Evolutionary conservation across 441 rosid species (phyloP).

Genomic region (Daphne laureola): DNA sequence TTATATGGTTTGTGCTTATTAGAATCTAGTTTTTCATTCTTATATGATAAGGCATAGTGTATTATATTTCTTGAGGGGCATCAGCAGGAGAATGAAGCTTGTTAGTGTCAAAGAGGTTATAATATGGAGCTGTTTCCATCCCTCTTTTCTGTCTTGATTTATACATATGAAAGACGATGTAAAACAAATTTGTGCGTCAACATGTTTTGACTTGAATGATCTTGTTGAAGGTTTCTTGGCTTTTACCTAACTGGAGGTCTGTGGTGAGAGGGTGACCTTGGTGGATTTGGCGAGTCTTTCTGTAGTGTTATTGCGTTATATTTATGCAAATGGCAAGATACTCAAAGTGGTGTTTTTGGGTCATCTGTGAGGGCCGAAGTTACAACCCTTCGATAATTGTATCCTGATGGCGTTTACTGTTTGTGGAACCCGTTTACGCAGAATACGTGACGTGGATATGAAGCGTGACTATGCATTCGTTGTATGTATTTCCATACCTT

Average conservation of each 20-base stretch:
- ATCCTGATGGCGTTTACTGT: slow-evolving; percentile 71
- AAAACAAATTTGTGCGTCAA: slow-evolving; percentile 29
- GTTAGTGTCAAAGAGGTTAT: slow-evolving; percentile 14
- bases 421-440: slow-evolving; percentile 72
- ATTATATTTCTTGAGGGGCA: background rate
- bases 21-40: background rate
- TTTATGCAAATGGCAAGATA: slow-evolving; percentile 51
- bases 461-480: slow-evolving; percentile 78
- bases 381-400: slow-evolving; percentile 43
- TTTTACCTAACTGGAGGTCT: slow-evolving; percentile 69
- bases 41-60: background rate
- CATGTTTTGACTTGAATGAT: slow-evolving; percentile 51
- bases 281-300: slow-evolving; percentile 62
- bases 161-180: slow-evolving; percentile 23
- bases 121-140: slow-evolving; percentile 19
- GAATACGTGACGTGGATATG: slow-evolving; percentile 83
- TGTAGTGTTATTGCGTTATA: slow-evolving; percentile 41
- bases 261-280: slow-evolving; percentile 69
- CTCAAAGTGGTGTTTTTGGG: slow-evolving; percentile 74
- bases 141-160: slow-evolving; percentile 13
- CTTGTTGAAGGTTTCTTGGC: slow-evolving; percentile 70
- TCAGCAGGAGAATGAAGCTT: slow-evolving; percentile 12
- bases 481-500: slow-evolving; percentile 35
- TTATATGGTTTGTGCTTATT: background rate
- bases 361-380: slow-evolving; percentile 51